phyloP scores from a whole-genome alignment of 176 grass and related monocot species.

The Ampelocalamus luodianensis region DNA sequence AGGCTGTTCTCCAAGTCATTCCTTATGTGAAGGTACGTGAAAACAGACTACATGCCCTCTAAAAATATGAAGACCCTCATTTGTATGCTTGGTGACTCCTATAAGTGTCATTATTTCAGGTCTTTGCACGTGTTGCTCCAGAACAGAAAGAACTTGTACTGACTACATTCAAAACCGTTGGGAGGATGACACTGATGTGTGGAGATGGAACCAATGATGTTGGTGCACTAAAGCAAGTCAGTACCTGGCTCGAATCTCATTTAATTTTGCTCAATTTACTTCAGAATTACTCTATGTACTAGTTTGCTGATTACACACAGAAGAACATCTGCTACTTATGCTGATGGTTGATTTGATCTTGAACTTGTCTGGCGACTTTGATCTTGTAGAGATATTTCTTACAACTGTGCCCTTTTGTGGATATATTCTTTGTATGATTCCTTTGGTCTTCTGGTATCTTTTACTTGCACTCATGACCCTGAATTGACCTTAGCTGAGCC shows the following conservation, averaged over 20 bases:
- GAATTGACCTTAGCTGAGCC: not conserved
- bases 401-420: not conserved
- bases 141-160: conserved; percentile 99
- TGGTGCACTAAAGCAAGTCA: conserved; percentile 96
- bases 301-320: conserved; percentile 26
- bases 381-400: not conserved
- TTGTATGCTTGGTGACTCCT: conserved; percentile 17
- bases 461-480: not conserved
- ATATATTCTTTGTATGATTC: not conserved
- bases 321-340: conserved; percentile 9
- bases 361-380: not conserved
- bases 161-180: conserved; percentile 95
- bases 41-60: conserved; percentile 22
- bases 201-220: conserved; percentile 99
- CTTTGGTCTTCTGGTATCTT: too few relatives aligned
- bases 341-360: conserved; percentile 6
- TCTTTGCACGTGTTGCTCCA: conserved; percentile 95
- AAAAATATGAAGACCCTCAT: conserved; percentile 6
- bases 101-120: conserved; percentile 54
- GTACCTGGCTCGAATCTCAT: not conserved
- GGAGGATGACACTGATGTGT: conserved; percentile 97
- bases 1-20: conserved; percentile 85
- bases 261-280: conserved; percentile 25
- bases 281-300: not conserved
- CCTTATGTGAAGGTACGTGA: conserved; percentile 82